Conservation (phyloP, 2,329 filamentous ascomycete genomes). For the Zymoseptoria ardabiliae region DNA sequence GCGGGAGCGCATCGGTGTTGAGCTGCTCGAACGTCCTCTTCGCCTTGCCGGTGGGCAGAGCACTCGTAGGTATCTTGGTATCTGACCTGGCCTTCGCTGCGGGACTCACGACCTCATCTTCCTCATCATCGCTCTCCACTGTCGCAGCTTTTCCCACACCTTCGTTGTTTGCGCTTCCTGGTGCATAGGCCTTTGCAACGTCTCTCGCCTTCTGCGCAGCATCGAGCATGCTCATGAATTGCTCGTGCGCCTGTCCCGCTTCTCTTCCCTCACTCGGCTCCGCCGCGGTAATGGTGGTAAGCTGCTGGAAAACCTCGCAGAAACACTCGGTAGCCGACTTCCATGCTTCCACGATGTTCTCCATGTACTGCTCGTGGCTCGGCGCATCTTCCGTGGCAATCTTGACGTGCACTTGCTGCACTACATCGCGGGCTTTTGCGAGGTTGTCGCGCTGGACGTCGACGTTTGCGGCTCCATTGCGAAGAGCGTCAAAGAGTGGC, state of each 20-base stretch:
- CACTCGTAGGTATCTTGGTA: not conserved
- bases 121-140: not conserved
- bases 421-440: slow-evolving; percentile 19
- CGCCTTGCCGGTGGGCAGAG: not conserved
- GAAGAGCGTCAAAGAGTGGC: slow-evolving; percentile 24
- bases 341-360: slow-evolving; percentile 25
- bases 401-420: slow-evolving; percentile 26
- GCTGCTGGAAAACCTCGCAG: slow-evolving; percentile 22
- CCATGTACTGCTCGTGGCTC: slow-evolving; percentile 21
- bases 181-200: slow-evolving; percentile 9
- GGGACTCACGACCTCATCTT: not conserved
- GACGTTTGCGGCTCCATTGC: slow-evolving; percentile 13
- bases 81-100: slow-evolving; percentile 7
- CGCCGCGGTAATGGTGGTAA: slow-evolving; percentile 20
- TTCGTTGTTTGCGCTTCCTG: not conserved
- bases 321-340: slow-evolving; percentile 20
- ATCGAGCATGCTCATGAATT: slow-evolving; percentile 20
- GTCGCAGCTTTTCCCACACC: not conserved
- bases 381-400: slow-evolving; percentile 10
- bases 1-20: not conserved
- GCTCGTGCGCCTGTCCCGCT: slow-evolving; percentile 15
- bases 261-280: slow-evolving; percentile 19
- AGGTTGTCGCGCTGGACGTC: slow-evolving; percentile 19
- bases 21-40: not conserved
- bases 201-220: slow-evolving; percentile 16